These are phyloP conservation scores for Tylopilus rubrobrunneus DNA, from an alignment of 768 basidiomycete genomes.

Conservation along the genomic window DNA sequence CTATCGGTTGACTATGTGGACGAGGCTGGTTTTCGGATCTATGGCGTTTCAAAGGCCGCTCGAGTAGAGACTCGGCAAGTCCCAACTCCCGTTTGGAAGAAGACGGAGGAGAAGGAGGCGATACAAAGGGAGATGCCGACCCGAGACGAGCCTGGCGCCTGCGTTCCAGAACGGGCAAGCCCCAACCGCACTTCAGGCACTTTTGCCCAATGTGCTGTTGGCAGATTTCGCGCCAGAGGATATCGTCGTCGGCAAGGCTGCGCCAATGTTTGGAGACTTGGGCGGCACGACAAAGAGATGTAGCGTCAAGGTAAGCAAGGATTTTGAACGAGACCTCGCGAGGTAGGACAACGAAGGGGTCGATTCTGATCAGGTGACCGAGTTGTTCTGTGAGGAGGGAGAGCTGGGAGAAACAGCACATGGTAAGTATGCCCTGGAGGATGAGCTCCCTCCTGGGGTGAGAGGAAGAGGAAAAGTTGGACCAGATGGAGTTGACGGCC, in stretches of 20 bases:
- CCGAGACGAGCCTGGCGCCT: constrained; percentile 45
- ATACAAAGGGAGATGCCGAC: constrained; percentile 38
- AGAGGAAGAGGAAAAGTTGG: constrained; percentile 91
- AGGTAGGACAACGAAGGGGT: constrained; percentile 88
- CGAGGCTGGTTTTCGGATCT: constrained; percentile 12
- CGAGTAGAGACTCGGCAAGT: constrained; percentile 20
- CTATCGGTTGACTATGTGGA: not conserved
- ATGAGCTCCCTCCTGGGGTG: constrained; percentile 90
- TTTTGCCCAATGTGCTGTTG: constrained; percentile 98
- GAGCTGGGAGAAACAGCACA: constrained; percentile 99
- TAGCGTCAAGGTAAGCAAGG: constrained; percentile 86
- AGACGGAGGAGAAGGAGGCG: constrained; percentile 21
- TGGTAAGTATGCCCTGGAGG: constrained; percentile 93
- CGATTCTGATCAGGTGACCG: constrained; percentile 88
- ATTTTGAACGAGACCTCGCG: constrained; percentile 86
- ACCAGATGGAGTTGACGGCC: constrained; percentile 90
- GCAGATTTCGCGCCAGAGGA: constrained; percentile 94
- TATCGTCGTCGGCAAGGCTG: constrained; percentile 87
- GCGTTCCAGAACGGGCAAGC: constrained; percentile 85
- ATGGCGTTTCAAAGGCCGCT: constrained; percentile 52
- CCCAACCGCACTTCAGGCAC: constrained; percentile 97
- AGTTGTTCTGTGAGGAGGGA: constrained; percentile 94
- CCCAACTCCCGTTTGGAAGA: constrained; percentile 41
- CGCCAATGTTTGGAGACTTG: constrained; percentile 88
- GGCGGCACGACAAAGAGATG: constrained; percentile 88